phyloP scores from a whole-genome alignment of 1,139 yeast genomes.

The Hanseniaspora gamundiae region DNA sequence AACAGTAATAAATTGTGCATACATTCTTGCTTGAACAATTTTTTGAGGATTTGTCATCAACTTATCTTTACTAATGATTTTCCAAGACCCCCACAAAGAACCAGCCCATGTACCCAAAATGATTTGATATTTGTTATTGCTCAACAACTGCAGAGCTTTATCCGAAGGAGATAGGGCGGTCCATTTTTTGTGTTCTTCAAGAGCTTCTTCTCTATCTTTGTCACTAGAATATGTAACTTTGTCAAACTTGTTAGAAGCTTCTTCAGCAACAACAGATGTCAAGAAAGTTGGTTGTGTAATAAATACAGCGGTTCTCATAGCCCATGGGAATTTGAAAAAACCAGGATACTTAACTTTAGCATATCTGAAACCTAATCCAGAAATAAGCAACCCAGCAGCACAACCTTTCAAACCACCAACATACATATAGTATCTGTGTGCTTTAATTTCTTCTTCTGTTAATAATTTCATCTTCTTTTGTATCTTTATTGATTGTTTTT shows the following conservation, averaged over 20 bases:
- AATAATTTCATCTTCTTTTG: conserved; percentile 46
- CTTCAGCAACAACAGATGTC: conserved; percentile 48
- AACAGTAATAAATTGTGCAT: conserved; percentile 76
- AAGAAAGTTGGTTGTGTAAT: conserved; percentile 47
- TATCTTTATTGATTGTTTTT: neutral
- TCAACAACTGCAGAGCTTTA: conserved; percentile 34
- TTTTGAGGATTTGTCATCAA: conserved; percentile 72
- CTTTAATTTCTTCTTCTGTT: conserved; percentile 51
- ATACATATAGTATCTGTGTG: conserved; percentile 45
- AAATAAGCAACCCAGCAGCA: conserved; percentile 39
- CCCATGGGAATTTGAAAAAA: conserved; percentile 33
- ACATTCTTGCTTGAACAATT: conserved; percentile 88
- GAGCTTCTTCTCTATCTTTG: conserved; percentile 26
- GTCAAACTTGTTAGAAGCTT: conserved; percentile 45
- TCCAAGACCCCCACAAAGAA: conserved; percentile 78
- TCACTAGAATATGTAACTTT: conserved; percentile 33
- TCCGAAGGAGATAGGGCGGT: conserved; percentile 33
- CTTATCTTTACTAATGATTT: conserved; percentile 59
- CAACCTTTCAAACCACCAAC: conserved; percentile 56
- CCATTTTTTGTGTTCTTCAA: conserved; percentile 44
- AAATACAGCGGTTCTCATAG: conserved; percentile 45
- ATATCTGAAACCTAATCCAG: conserved; percentile 36
- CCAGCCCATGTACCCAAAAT: conserved; percentile 80
- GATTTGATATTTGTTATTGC: conserved; percentile 59
- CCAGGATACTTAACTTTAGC: conserved; percentile 33